Conservation (phyloP, 441 rosid species). For the Jatropha multifida region DNA sequence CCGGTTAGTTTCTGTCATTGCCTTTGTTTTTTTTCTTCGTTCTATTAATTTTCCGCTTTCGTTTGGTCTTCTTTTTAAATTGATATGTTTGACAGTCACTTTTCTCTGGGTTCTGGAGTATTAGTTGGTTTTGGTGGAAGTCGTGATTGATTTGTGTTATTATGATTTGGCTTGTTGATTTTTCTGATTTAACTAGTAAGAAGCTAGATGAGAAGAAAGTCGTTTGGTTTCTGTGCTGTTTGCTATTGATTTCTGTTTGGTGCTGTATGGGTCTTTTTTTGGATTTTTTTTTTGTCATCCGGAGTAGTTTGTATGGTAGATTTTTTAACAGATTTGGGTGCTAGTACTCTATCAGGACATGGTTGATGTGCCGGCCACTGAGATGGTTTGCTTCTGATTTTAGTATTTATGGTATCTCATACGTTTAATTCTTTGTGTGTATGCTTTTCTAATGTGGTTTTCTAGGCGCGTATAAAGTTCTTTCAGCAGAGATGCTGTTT, state of each 20-base stretch:
- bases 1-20: conserved; percentile 36
- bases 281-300: neutral
- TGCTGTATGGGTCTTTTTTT: neutral
- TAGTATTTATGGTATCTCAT: neutral
- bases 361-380: neutral
- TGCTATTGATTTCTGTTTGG: neutral
- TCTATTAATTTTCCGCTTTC: neutral
- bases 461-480: neutral
- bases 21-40: neutral
- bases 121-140: neutral
- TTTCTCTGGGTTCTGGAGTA: neutral
- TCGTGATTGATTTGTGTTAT: neutral
- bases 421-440: neutral
- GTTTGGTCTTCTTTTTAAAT: neutral
- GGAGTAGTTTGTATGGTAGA: neutral
- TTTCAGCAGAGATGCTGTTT: neutral
- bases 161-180: neutral
- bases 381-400: neutral
- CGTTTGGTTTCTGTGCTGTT: neutral
- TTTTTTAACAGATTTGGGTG: neutral
- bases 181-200: neutral
- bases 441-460: neutral
- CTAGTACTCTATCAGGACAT: neutral
- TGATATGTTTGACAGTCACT: neutral
- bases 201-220: neutral